A percentile compares a stretch with the other conserved stretches of the same genome.
phyloP scores from a whole-genome alignment of 768 basidiomycete species.

The Boletus subcaerulescens region DNA sequence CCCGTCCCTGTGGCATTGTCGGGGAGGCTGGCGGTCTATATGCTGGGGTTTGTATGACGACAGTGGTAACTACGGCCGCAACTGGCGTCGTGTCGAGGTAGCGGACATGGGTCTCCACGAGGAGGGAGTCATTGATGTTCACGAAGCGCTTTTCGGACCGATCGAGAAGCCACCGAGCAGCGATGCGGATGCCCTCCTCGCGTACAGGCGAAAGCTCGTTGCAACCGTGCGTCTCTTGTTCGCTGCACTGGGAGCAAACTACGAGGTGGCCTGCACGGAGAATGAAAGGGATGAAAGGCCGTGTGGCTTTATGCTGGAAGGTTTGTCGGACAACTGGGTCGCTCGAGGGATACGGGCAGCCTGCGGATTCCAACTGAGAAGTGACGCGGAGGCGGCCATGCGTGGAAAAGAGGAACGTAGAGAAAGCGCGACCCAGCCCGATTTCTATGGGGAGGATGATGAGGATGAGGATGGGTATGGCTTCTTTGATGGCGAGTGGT shows the following conservation, averaged over 20 bases:
- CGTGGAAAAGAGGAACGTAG: no score
- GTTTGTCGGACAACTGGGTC: slow-evolving; percentile 8
- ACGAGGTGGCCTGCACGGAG: slow-evolving; percentile 9
- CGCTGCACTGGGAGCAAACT: slow-evolving; percentile 3
- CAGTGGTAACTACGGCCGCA: neutral
- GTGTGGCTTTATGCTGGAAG: slow-evolving; percentile 1
- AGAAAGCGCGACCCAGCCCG: no score
- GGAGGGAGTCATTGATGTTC: slow-evolving; percentile 4
- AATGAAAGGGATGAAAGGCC: slow-evolving; percentile 1
- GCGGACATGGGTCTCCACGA: neutral
- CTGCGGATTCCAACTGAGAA: slow-evolving; percentile 6
- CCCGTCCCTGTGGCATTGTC: neutral
- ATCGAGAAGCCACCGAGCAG: neutral
- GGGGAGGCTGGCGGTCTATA: slow-evolving; percentile 6
- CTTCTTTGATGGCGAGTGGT: no score
- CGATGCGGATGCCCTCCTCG: neutral
- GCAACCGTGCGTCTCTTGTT: slow-evolving; percentile 4
- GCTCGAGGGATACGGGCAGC: slow-evolving; percentile 11
- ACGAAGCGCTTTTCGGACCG: slow-evolving; percentile 4
- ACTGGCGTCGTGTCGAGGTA: neutral
- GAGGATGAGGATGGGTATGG: no score
- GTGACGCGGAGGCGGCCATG: neutral
- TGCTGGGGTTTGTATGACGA: slow-evolving; percentile 10
- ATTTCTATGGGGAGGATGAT: no score
- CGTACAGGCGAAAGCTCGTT: slow-evolving; percentile 2